Conservation (phyloP, 2,329 filamentous ascomycete genomes). For the Diaporthe sp. region DNA sequence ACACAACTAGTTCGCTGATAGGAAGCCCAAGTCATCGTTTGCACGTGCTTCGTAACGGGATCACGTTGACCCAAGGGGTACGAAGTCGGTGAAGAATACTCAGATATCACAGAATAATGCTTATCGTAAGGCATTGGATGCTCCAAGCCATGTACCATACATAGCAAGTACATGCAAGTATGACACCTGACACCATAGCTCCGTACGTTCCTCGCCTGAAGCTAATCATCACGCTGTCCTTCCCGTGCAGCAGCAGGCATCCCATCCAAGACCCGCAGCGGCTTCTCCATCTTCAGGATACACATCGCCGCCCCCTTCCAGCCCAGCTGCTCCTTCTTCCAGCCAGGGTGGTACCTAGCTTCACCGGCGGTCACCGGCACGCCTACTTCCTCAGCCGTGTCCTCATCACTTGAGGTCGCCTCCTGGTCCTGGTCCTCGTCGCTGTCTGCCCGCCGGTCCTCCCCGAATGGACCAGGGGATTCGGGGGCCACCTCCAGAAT, state of each 20-base stretch:
- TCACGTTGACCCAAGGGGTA: neutral
- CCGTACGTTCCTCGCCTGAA: neutral
- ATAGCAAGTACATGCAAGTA: neutral
- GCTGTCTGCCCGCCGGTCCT: slow-evolving; percentile 29
- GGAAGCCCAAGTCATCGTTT: neutral
- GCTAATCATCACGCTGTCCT: neutral
- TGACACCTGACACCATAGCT: neutral
- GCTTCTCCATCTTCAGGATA: slow-evolving; percentile 50
- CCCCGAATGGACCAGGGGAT: neutral
- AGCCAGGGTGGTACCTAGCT: slow-evolving; percentile 50
- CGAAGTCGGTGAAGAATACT: neutral
- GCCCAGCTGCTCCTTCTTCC: slow-evolving; percentile 58
- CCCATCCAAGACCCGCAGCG: slow-evolving; percentile 40
- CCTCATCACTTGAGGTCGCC: slow-evolving; percentile 40
- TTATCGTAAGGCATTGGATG: too few relatives aligned
- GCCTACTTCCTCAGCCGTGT: slow-evolving; percentile 44
- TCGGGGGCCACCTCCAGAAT: neutral
- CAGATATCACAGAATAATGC: neutral
- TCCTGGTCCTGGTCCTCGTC: slow-evolving; percentile 25
- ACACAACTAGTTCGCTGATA: neutral
- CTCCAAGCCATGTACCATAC: neutral
- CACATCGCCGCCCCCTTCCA: slow-evolving; percentile 61
- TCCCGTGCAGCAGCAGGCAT: slow-evolving; percentile 37
- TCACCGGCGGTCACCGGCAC: slow-evolving; percentile 39
- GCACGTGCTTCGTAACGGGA: neutral